These are phyloP conservation scores for Blastobotrys mokoenaii DNA, from an alignment of 805 yeast species.

Conservation along the genomic window DNA sequence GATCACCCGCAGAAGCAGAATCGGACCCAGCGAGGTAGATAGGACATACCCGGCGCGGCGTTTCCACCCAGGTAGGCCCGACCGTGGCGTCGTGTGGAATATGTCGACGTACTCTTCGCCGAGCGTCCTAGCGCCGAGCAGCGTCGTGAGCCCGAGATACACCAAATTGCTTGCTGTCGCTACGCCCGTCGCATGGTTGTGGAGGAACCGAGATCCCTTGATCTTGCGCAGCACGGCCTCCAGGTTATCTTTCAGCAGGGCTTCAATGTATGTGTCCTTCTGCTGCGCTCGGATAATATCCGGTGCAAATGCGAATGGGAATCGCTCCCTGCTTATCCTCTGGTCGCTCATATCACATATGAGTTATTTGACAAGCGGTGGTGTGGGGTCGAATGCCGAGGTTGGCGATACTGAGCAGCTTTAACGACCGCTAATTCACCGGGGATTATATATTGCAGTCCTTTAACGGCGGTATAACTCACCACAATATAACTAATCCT, in stretches of 20 bases:
- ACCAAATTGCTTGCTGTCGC: constrained; percentile 47
- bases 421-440: too few relatives aligned
- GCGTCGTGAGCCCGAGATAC: constrained; percentile 69
- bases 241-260: constrained; percentile 44
- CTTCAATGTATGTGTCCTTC: constrained; percentile 71
- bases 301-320: constrained; percentile 80
- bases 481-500: too few relatives aligned
- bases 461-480: too few relatives aligned
- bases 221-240: constrained; percentile 46
- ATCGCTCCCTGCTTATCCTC: constrained; percentile 14
- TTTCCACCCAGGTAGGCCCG: constrained; percentile 18
- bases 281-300: constrained; percentile 85
- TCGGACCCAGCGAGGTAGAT: constrained; percentile 58
- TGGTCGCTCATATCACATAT: too few relatives aligned
- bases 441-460: too few relatives aligned
- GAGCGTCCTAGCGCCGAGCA: constrained; percentile 67
- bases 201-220: constrained; percentile 48
- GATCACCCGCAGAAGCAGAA: constrained; percentile 25
- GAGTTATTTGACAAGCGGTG: too few relatives aligned
- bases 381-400: too few relatives aligned
- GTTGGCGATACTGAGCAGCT: too few relatives aligned
- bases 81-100: constrained; percentile 21
- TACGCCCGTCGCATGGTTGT: constrained; percentile 55
- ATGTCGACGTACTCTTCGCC: constrained; percentile 91
- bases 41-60: constrained; percentile 52